These are phyloP conservation scores for Beta corolliflora DNA, from an alignment of 179 eudicot species.

Conservation along the genomic window DNA sequence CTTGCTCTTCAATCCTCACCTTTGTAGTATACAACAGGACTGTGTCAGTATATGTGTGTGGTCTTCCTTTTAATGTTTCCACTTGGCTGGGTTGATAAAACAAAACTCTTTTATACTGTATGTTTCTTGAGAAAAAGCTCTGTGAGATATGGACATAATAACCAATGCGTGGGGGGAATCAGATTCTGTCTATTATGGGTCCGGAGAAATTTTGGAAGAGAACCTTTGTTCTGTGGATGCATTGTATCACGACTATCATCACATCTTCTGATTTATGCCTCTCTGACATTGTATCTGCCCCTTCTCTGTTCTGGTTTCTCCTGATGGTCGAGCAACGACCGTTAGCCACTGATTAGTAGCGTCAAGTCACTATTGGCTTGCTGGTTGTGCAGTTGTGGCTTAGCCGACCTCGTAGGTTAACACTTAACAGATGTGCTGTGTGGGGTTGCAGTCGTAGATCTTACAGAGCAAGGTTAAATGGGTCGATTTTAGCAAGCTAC, in stretches of 20 bases:
- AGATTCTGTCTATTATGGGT: slow-evolving; percentile 9
- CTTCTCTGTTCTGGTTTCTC: background rate
- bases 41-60: background rate
- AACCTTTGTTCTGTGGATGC: slow-evolving; percentile 5
- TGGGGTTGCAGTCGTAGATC: background rate
- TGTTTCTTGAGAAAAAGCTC: background rate
- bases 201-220: background rate
- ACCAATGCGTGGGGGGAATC: background rate
- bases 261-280: background rate
- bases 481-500: no score
- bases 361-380: background rate
- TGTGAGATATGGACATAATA: slow-evolving; percentile 5
- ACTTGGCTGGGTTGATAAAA: background rate
- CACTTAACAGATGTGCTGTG: background rate
- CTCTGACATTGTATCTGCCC: background rate
- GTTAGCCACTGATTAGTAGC: background rate
- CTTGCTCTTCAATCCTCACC: background rate
- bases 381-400: background rate
- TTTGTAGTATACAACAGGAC: no score
- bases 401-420: background rate
- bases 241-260: background rate
- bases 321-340: background rate
- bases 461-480: no score
- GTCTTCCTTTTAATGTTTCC: background rate
- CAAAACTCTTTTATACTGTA: background rate